A percentile compares a stretch with the other conserved stretches of the same genome.
Evolutionary conservation across 1,139 yeast genomes (phyloP).

Genomic region (Diutina sp.): DNA sequence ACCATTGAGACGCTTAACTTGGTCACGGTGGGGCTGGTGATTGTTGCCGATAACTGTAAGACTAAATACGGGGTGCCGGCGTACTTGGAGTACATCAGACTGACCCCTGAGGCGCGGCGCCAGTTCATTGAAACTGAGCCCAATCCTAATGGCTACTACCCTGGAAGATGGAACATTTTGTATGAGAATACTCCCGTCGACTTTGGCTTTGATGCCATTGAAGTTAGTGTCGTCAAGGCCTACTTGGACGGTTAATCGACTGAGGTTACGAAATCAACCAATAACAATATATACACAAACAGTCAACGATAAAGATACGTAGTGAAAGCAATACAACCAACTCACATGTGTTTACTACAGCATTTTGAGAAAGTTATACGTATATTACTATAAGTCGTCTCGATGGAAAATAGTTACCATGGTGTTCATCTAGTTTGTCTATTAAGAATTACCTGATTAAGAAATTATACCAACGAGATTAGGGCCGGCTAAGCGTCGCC

Average conservation of each 20-base stretch:
- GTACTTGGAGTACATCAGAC: conserved; percentile 24
- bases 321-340: no score
- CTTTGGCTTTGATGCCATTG: not conserved
- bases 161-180: conserved; percentile 32
- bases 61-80: conserved; percentile 25
- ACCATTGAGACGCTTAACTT: conserved; percentile 27
- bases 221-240: not conserved
- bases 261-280: not conserved
- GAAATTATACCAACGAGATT: no score
- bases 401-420: no score
- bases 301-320: no score
- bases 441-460: not conserved
- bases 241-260: not conserved
- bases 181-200: conserved; percentile 19
- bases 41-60: conserved; percentile 27
- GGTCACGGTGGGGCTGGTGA: conserved; percentile 25
- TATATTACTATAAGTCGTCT: no score
- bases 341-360: no score
- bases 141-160: conserved; percentile 18
- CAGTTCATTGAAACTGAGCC: conserved; percentile 12
- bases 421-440: no score
- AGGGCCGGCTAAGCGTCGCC: not conserved
- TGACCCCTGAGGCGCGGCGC: conserved; percentile 24
- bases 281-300: no score
- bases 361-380: no score